Base-by-base conservation (phyloP, 257 asterid species). In the Mitragyna speciosa region DNA sequence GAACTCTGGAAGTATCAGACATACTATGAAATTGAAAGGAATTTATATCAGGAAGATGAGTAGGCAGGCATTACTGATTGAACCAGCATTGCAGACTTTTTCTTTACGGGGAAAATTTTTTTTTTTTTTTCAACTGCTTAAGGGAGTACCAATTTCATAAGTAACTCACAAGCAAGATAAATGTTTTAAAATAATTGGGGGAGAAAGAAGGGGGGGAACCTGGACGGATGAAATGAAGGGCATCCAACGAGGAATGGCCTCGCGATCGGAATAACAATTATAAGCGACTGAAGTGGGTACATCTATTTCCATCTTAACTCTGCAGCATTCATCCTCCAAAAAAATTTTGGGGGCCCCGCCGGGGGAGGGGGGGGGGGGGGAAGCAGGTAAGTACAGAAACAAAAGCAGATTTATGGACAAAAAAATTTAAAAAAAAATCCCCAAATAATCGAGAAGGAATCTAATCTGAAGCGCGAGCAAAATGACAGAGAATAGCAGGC, bases 211-310 rank as follows among this genome's bases (percentile, higher is more conserved):
- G 80, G 33, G 71, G 33, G 33, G 41, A 0, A 90, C 98, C 96
- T 90, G 87, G 7, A 94, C 98, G 20, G 96, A 70, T 22, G 98
- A 92, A 89, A 95, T 95, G 87, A 95, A 95, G 12, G 99, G 99
- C 99, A 95, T 93, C 99, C 99, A 95, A 70, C 86, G 88, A 79
- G 99, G 89, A 81, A 95, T 92, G 69, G 97, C 91, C 86, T 95
- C 94, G 56, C 97, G 98, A 81, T 95, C 99, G 58, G 93, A 87
- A 82, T 95, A 95, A 82, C 98, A 92, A 9, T 80, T 73, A 81
- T 95, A 95, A 81, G 99, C 98, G 79, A 91, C 91, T n/a, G 99
- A 90, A 88, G 28, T 75, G 58, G 99, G 97, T 69, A 95, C 97
- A 79, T 88, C 95, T 22, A 92, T 78, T 65, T 91, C 97, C 98